Evolutionary conservation across 208 protist species (phyloP).

Genomic region (Crithidia bombi): DNA sequence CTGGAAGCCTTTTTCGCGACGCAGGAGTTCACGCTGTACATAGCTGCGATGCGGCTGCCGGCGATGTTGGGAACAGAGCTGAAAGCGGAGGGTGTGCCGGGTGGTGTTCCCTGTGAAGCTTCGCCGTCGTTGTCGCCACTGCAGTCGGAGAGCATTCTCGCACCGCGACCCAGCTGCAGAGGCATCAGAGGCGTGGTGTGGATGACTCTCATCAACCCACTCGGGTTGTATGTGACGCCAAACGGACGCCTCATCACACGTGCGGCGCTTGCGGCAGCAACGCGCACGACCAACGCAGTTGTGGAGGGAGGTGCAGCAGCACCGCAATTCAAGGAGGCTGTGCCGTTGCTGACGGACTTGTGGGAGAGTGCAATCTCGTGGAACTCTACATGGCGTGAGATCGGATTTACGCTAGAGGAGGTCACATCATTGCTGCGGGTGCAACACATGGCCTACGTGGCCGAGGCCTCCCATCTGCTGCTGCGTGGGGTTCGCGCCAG

Average conservation of each 20-base stretch:
- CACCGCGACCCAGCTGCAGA: not conserved
- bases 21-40: not conserved
- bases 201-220: slow-evolving; percentile 10
- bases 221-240: not conserved
- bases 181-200: not conserved
- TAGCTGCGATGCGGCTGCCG: not conserved
- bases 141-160: not conserved
- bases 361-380: not conserved
- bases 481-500: too few species aligned
- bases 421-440: not conserved
- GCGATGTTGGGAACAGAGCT: not conserved
- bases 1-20: not conserved
- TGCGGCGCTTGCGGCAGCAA: not conserved
- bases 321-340: not conserved
- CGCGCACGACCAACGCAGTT: not conserved
- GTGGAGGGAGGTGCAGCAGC: not conserved
- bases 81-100: not conserved
- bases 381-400: not conserved
- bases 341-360: not conserved
- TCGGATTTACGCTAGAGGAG: not conserved
- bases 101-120: not conserved
- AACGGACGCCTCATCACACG: not conserved
- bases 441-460: not conserved
- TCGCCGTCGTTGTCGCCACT: too few species aligned
- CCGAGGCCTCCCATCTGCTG: not conserved